Evolutionary conservation across 2,329 filamentous ascomycete species (phyloP), one percentile per base, ranked within the genome.

Genomic region (Macrophomina tecta): DNA sequence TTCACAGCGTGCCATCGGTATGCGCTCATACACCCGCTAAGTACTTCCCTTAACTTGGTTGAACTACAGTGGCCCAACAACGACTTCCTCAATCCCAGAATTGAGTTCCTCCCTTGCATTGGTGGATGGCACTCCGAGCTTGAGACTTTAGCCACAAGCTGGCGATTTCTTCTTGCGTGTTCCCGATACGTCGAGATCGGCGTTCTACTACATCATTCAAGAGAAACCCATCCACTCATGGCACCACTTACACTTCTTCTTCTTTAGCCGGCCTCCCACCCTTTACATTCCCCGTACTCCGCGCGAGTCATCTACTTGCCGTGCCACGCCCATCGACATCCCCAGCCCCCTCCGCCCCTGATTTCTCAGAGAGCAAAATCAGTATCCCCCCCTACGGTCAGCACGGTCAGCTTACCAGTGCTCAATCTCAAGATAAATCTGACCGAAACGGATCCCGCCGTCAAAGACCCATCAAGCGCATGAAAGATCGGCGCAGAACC

Each of bases 241-340:
- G n/a, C 30, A 36, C 30, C 52, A 28, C 32, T 5, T 38, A n/a
- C 32, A 36, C 52, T 40, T 55, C 23, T 23, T 36, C 42, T 38
- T 12, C n/a, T 28, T 55, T 55, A 32, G 16, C 52, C 52, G 52
- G 32, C 32, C 32, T n/a, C 11, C 32, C 18, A 16, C 11, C 18
- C 52, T 18, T 38, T n/a, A 9, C 42, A 45, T 9, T 16, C 36
- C 36, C 11, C 30, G 3, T 32, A 16, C 4, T 14, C 7, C 52
- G n/a, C 32, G 23, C 52, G 52, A 55, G 52, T 40, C 52, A 40
- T 55, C 52, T 30, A 8, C 52, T 36, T 23, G 8, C 52, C 42
- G 42, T 45, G 18, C 30, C 18, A 32, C 11, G 16, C 18, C 14
- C 14, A 53, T 34, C n/a, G 23, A 23, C 23, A 23, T 23, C 12